These are phyloP conservation scores for Venturiaceae sp. DNA, from an alignment of 2,329 filamentous ascomycete species.

Conservation along the genomic window DNA sequence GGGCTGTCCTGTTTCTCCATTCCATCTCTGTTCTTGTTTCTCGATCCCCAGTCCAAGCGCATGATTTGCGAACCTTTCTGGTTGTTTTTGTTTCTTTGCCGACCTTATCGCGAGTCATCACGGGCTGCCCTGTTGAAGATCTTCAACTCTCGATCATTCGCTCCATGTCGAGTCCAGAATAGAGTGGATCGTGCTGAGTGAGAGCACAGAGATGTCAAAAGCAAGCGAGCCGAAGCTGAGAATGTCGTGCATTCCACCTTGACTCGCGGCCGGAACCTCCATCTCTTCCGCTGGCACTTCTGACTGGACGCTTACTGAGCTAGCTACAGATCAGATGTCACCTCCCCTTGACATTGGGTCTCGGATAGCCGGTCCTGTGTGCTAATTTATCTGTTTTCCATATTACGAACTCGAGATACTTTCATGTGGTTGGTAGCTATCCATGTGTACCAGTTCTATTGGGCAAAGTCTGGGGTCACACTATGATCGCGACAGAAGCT, in stretches of 20 bases:
- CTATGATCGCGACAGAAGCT: neutral
- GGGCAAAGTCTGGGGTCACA: neutral
- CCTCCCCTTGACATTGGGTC: no score
- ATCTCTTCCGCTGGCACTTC: neutral
- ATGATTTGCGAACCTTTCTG: neutral
- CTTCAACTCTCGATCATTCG: no score
- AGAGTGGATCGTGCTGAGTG: no score
- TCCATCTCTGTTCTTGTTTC: neutral
- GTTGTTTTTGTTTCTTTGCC: neutral
- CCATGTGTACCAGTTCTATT: neutral
- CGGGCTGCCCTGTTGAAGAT: no score
- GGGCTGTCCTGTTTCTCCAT: neutral
- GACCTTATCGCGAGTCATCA: no score
- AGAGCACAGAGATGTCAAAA: no score
- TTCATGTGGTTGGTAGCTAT: neutral
- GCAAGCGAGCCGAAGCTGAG: neutral
- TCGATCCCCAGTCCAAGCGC: neutral
- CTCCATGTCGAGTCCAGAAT: no score
- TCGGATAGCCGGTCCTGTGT: no score
- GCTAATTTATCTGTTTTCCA: no score
- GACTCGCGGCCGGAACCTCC: neutral
- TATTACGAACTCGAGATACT: neutral
- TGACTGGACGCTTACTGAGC: no score
- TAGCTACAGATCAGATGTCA: no score
- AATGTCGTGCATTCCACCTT: neutral